phyloP scores from a whole-genome alignment of 768 basidiomycete species.

The Mycena venus region DNA sequence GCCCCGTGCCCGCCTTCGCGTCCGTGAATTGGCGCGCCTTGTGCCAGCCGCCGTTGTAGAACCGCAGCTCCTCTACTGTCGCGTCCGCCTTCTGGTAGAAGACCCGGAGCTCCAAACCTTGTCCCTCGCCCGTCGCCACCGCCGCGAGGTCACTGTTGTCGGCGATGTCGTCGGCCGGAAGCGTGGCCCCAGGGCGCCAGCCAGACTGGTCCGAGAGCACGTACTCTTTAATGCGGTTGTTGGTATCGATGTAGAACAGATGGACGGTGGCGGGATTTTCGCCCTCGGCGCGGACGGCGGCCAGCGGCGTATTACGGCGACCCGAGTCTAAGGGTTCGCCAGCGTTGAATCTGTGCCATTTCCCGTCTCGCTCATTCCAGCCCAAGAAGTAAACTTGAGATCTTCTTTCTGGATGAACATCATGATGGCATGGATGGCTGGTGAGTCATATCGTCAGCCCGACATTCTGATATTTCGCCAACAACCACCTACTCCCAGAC shows the following conservation, averaged over 20 bases:
- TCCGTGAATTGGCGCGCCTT: background rate
- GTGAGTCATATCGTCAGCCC: background rate
- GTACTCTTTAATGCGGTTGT: constrained; percentile 5
- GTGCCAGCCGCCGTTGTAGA: background rate
- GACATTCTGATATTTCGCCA: background rate
- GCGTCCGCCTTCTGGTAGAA: background rate
- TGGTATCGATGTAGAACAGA: background rate
- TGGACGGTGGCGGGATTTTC: background rate
- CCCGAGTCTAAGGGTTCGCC: background rate
- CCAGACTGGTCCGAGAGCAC: background rate
- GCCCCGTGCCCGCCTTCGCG: background rate
- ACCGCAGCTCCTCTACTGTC: background rate
- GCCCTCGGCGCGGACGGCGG: background rate
- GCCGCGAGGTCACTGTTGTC: background rate
- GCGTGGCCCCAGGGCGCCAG: background rate
- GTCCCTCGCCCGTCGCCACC: background rate
- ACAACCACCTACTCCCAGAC: background rate
- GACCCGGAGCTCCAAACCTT: background rate
- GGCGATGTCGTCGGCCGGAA: background rate
- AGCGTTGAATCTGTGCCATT: background rate
- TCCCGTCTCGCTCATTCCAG: background rate
- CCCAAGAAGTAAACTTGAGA: background rate
- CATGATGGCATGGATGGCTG: background rate
- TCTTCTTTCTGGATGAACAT: background rate
- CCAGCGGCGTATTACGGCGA: background rate